Evolutionary conservation across 257 asterid genomes (phyloP).

Genomic region (Solanum sparsipilum): DNA sequence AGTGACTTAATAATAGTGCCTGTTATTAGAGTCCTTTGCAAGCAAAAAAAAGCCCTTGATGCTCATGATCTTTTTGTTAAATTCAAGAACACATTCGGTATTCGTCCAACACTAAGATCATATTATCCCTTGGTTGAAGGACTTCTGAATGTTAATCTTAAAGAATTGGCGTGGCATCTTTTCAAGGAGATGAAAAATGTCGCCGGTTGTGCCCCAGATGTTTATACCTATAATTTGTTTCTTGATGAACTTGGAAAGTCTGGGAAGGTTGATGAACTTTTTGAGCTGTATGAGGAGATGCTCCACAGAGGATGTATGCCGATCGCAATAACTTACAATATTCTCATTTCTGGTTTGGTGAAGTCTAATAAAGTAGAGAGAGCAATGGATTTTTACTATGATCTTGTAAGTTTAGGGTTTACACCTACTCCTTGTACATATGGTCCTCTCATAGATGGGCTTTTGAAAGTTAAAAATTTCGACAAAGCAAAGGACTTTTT

Average conservation of each 20-base stretch:
- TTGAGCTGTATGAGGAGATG: slow-evolving; percentile 68
- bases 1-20: slow-evolving; percentile 59
- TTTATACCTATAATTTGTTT: slow-evolving; percentile 62
- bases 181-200: slow-evolving; percentile 58
- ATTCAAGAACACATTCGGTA: slow-evolving; percentile 33
- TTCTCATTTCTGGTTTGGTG: slow-evolving; percentile 76
- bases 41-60: slow-evolving; percentile 62
- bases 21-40: slow-evolving; percentile 44
- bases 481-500: slow-evolving; percentile 63
- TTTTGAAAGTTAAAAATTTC: slow-evolving; percentile 47
- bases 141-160: slow-evolving; percentile 57
- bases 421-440: slow-evolving; percentile 90
- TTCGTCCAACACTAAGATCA: slow-evolving; percentile 41
- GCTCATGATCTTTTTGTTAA: slow-evolving; percentile 50
- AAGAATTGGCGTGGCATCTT: slow-evolving; percentile 57
- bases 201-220: slow-evolving; percentile 56
- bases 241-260: slow-evolving; percentile 81
- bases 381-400: slow-evolving; percentile 68
- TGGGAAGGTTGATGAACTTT: slow-evolving; percentile 53
- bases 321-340: slow-evolving; percentile 59
- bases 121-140: slow-evolving; percentile 59
- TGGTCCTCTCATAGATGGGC: slow-evolving; percentile 91
- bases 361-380: slow-evolving; percentile 54
- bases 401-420: slow-evolving; percentile 70
- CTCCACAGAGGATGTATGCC: slow-evolving; percentile 55